Conservation (phyloP, 139 green algal genomes). For the Chlamydomonas sp. region DNA sequence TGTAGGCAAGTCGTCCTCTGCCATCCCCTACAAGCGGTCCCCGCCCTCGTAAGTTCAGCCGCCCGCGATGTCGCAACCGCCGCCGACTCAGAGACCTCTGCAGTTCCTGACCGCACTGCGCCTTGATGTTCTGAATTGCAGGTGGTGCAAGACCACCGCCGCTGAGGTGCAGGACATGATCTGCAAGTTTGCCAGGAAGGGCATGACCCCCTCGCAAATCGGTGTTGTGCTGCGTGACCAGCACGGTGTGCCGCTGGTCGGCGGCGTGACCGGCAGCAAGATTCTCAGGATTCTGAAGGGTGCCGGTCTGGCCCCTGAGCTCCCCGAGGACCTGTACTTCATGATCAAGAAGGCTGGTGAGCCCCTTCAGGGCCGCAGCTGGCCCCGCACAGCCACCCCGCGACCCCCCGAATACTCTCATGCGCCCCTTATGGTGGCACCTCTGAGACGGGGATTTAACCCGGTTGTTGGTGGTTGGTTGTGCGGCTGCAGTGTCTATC, state of each 20-base stretch:
- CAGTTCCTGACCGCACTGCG: too few relatives aligned
- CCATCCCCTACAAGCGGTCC: conserved; percentile 95
- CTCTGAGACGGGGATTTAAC: too few relatives aligned
- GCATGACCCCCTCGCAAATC: conserved; percentile 97
- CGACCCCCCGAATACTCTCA: too few relatives aligned
- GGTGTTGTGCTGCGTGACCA: conserved; percentile 96
- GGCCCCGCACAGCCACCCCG: too few relatives aligned
- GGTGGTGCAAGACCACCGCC: conserved; percentile 67
- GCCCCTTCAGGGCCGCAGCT: not conserved
- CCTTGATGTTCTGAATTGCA: not conserved
- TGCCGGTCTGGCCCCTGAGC: conserved; percentile 90
- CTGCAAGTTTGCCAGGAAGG: conserved; percentile 98
- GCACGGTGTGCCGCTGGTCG: conserved; percentile 91
- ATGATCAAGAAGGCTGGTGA: conserved; percentile 98
- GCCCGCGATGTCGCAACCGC: too few relatives aligned
- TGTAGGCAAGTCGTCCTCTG: conserved; percentile 70
- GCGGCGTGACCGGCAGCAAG: conserved; percentile 93
- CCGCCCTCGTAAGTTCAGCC: conserved; percentile 85
- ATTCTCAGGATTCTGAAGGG: conserved; percentile 97
- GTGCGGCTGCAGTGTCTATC: conserved; percentile 82
- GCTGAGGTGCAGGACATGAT: conserved; percentile 88
- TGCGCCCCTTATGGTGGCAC: too few relatives aligned
- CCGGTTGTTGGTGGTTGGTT: conserved; percentile 15
- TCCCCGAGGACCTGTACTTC: conserved; percentile 99
- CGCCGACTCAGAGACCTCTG: too few relatives aligned